phyloP scores from a whole-genome alignment of 2,329 filamentous ascomycete genomes.

The Xylaria polymorpha region DNA sequence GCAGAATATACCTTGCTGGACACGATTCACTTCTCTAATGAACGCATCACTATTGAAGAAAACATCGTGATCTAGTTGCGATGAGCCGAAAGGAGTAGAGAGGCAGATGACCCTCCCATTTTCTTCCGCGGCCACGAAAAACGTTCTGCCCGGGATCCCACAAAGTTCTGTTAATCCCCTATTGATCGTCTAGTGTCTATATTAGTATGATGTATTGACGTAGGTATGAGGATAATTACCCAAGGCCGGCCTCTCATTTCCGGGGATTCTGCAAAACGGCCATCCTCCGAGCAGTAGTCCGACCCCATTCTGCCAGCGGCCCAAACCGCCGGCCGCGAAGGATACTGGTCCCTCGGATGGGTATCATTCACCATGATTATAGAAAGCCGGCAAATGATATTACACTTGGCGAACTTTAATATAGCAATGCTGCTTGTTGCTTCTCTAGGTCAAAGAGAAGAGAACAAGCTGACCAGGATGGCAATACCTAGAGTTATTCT shows the following conservation, averaged over 20 bases:
- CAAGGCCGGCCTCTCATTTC: slow-evolving; percentile 55
- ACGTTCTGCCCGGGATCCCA: slow-evolving; percentile 62
- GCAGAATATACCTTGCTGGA: slow-evolving; percentile 54
- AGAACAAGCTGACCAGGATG: background rate
- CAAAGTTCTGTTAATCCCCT: slow-evolving; percentile 64
- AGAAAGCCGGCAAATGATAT: background rate
- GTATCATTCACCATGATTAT: slow-evolving; percentile 57
- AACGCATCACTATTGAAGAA: slow-evolving; percentile 62
- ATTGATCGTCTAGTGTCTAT: slow-evolving; percentile 58
- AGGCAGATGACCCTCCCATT: slow-evolving; percentile 57
- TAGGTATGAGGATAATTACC: slow-evolving; percentile 47
- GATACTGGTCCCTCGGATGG: slow-evolving; percentile 53
- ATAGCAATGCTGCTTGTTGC: background rate
- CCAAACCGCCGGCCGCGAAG: slow-evolving; percentile 51
- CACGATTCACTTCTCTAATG: slow-evolving; percentile 52
- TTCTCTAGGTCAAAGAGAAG: background rate
- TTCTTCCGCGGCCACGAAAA: slow-evolving; percentile 63
- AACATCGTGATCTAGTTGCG: slow-evolving; percentile 49
- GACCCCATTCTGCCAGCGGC: slow-evolving; percentile 43
- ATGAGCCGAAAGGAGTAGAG: slow-evolving; percentile 49
- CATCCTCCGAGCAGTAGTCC: slow-evolving; percentile 47
- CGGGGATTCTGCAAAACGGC: slow-evolving; percentile 52
- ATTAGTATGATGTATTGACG: slow-evolving; percentile 34
- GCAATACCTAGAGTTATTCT: background rate
- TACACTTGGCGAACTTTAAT: background rate